Evolutionary conservation across 2,329 filamentous ascomycete species (phyloP).

Genomic region (Fusarium continuum): DNA sequence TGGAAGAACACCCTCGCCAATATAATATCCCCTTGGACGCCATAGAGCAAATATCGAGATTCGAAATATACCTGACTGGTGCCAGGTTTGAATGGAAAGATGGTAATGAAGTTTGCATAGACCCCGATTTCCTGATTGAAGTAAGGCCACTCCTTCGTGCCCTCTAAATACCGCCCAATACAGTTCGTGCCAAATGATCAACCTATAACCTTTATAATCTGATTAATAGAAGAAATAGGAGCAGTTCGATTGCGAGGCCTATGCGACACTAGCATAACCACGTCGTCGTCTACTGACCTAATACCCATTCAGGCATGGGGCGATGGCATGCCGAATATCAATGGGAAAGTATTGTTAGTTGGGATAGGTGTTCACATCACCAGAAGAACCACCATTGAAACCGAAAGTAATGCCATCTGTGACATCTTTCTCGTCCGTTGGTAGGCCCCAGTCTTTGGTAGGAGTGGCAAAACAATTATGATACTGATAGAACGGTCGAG

Average conservation of each 20-base stretch:
- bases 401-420: background rate
- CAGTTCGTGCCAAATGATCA: background rate
- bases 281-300: background rate
- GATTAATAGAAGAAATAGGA: background rate
- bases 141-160: background rate
- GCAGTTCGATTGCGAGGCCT: background rate
- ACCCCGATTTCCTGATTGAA: background rate
- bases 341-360: background rate
- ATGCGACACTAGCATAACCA: background rate
- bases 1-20: background rate
- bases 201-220: background rate
- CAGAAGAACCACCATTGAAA: background rate
- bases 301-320: background rate
- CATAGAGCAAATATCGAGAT: background rate
- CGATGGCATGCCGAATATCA: background rate
- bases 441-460: background rate
- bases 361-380: background rate
- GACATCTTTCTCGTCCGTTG: background rate
- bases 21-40: background rate
- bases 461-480: too few species aligned
- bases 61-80: background rate
- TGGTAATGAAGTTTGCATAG: background rate
- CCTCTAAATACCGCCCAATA: background rate
- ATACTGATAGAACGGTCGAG: too few species aligned
- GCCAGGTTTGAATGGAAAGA: background rate